These are phyloP conservation scores for Ogataea glucozyma DNA, from an alignment of 805 yeast species.

Conservation along the genomic window DNA sequence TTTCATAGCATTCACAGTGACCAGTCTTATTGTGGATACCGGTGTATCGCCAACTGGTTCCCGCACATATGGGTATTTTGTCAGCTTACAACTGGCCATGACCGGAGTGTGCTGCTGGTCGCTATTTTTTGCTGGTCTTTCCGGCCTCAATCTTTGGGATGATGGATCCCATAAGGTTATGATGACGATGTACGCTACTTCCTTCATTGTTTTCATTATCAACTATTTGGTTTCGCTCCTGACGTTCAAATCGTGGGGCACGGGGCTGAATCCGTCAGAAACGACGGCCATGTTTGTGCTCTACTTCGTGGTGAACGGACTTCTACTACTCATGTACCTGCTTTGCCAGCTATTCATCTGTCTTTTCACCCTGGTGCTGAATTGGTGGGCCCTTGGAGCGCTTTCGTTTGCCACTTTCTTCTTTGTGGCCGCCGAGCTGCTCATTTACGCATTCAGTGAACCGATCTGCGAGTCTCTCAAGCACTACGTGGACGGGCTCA, in stretches of 20 bases:
- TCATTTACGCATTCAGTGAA: conserved; percentile 68
- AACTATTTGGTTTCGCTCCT: conserved; percentile 68
- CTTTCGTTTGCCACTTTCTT: conserved; percentile 67
- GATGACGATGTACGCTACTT: conserved; percentile 50
- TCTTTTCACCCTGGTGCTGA: conserved; percentile 58
- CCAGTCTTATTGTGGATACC: conserved; percentile 79
- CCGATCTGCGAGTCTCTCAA: conserved; percentile 67
- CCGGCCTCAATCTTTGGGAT: conserved; percentile 91
- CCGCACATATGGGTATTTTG: conserved; percentile 73
- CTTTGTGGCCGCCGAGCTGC: conserved; percentile 77
- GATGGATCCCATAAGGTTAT: conserved; percentile 79
- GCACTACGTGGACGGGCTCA: conserved; percentile 89
- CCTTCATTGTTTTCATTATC: conserved; percentile 59
- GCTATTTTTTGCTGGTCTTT: conserved; percentile 69
- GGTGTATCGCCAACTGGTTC: conserved; percentile 92
- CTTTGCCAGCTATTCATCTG: conserved; percentile 70
- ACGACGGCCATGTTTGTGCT: conserved; percentile 73
- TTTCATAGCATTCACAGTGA: conserved; percentile 55
- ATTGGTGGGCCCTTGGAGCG: conserved; percentile 92
- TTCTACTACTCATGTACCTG: conserved; percentile 61
- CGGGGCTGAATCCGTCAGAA: conserved; percentile 47
- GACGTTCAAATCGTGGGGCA: conserved; percentile 70
- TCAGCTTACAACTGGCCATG: conserved; percentile 75
- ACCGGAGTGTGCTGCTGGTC: conserved; percentile 71
- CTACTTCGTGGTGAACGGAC: conserved; percentile 69